Evolutionary conservation across 2,329 filamentous ascomycete genomes (phyloP).

Genomic region (Exophiala xenobiotica): DNA sequence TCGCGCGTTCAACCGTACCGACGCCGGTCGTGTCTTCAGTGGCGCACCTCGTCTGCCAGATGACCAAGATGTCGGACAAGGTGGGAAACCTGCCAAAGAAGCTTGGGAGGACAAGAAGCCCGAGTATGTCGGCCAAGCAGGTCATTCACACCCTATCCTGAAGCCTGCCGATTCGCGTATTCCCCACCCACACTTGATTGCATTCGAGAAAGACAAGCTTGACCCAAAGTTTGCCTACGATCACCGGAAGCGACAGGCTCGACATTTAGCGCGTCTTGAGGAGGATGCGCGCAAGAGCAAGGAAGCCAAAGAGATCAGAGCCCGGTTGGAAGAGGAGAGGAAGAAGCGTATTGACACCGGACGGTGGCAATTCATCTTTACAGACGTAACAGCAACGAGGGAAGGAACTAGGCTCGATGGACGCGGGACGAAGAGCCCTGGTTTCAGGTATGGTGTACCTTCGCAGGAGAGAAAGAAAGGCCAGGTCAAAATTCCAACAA

Average conservation of each 20-base stretch:
- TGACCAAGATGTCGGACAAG: conserved; percentile 37
- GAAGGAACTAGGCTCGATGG: conserved; percentile 57
- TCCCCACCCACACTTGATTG: conserved; percentile 60
- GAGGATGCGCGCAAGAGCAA: conserved; percentile 42
- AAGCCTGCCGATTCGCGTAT: conserved; percentile 64
- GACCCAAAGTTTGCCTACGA: conserved; percentile 36
- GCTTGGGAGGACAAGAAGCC: conserved; percentile 34
- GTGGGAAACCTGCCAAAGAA: conserved; percentile 28
- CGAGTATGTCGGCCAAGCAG: conserved; percentile 45
- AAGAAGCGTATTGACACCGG: conserved; percentile 41
- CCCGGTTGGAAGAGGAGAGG: conserved; percentile 39
- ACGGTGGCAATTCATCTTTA: conserved; percentile 61
- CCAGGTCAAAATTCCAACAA: conserved; percentile 62
- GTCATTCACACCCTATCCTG: conserved; percentile 49
- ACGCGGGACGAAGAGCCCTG: conserved; percentile 53
- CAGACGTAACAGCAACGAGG: conserved; percentile 53
- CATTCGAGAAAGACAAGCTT: conserved; percentile 47
- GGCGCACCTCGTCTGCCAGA: conserved; percentile 42
- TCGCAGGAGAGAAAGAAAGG: conserved; percentile 63
- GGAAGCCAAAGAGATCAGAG: conserved; percentile 45
- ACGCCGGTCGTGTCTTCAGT: conserved; percentile 62
- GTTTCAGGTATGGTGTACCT: conserved; percentile 62
- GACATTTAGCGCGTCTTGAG: conserved; percentile 47
- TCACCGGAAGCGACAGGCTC: conserved; percentile 37
- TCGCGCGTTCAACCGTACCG: conserved; percentile 63